Conservation (phyloP, 495 filamentous ascomycete genomes). For the Articulospora tetracladia region DNA sequence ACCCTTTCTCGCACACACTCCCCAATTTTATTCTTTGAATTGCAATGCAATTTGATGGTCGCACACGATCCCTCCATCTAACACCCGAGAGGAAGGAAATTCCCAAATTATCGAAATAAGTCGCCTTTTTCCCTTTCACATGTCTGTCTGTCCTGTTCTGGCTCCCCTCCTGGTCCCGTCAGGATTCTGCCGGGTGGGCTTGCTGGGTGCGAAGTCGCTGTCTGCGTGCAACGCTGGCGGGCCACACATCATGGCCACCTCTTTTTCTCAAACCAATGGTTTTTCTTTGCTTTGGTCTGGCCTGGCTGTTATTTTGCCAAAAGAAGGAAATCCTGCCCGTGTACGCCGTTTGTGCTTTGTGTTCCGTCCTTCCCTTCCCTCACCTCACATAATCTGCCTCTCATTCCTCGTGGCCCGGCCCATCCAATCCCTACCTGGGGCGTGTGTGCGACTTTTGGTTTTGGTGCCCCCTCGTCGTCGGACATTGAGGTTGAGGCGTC, state of each 20-base stretch:
- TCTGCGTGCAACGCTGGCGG: neutral
- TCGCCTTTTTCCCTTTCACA: no score
- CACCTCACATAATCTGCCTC: no score
- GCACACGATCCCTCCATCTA: neutral
- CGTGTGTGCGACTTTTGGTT: neutral
- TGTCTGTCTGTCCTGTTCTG: no score
- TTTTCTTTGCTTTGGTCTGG: neutral
- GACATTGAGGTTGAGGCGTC: neutral
- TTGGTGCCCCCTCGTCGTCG: neutral
- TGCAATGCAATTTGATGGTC: neutral
- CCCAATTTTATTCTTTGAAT: neutral
- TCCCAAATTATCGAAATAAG: no score
- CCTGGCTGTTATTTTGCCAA: neutral
- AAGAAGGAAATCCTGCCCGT: neutral
- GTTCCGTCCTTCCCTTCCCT: no score
- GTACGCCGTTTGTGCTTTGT: neutral
- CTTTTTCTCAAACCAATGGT: no score
- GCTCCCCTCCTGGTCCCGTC: no score
- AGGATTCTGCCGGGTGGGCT: no score
- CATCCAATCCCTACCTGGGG: no score
- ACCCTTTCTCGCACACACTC: neutral
- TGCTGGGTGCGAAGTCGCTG: no score
- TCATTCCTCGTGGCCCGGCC: neutral
- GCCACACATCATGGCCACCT: no score
- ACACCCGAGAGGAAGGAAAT: neutral